Evolutionary conservation across 768 basidiomycete genomes (phyloP).

Genomic region (Roridomyces roridus): DNA sequence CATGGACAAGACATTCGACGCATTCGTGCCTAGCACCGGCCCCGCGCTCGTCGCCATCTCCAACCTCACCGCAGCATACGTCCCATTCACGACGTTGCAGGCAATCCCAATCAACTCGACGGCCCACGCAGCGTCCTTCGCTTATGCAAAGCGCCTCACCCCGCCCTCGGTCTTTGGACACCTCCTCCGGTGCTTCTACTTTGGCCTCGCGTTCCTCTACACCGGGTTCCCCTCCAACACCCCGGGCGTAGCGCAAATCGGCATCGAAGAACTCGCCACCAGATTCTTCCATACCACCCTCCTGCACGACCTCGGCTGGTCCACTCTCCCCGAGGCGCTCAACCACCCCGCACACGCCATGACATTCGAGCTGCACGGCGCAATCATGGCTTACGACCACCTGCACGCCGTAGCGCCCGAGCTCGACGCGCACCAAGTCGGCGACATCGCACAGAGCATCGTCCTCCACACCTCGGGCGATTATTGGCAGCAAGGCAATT

Average conservation of each 20-base stretch:
- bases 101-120: not conserved
- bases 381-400: conserved; percentile 2
- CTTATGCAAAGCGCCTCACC: not conserved
- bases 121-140: not conserved
- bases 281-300: not conserved
- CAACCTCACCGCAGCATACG: not conserved
- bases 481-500: not conserved
- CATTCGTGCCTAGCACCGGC: not conserved
- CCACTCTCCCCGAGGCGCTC: not conserved
- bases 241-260: conserved; percentile 4
- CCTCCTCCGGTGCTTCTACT: conserved; percentile 3
- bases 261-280: not conserved
- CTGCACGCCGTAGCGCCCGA: not conserved
- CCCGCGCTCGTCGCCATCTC: not conserved
- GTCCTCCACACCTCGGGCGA: not conserved
- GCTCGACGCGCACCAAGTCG: conserved; percentile 35
- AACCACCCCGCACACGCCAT: conserved; percentile 1
- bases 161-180: not conserved
- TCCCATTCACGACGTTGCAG: not conserved
- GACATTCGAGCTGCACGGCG: conserved; percentile 2
- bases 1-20: not conserved
- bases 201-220: not conserved
- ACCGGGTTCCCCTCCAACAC: conserved; percentile 1
- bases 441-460: not conserved
- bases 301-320: conserved; percentile 1